phyloP scores from a whole-genome alignment of 2,329 filamentous ascomycete genomes.

The Pseudopyrenochaeta lycopersici region DNA sequence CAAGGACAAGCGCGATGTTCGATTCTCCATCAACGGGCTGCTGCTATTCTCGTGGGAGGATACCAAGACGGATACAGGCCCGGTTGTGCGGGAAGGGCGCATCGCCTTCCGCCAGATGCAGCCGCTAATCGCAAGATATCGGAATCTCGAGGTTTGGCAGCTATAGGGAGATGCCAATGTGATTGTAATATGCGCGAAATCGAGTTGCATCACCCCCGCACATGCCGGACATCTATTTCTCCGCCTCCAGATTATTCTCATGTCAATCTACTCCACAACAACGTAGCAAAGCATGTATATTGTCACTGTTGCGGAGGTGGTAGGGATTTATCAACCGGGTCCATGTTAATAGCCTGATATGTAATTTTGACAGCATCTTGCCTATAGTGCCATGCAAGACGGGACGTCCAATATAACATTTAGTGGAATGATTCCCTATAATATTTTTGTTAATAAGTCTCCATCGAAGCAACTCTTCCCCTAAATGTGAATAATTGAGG shows the following conservation, averaged over 20 bases:
- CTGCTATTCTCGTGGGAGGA: constrained; percentile 39
- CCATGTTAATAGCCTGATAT: neutral
- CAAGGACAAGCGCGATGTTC: constrained; percentile 40
- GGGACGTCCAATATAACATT: neutral
- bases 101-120: constrained; percentile 46
- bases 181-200: neutral
- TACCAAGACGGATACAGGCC: constrained; percentile 36
- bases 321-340: neutral
- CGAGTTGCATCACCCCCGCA: constrained; percentile 18
- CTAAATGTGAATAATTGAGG: neutral
- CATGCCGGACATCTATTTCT: constrained; percentile 16
- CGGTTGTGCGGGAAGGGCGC: constrained; percentile 31
- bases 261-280: neutral
- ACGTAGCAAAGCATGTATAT: neutral
- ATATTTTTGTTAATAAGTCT: no score
- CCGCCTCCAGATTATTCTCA: constrained; percentile 11
- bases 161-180: constrained; percentile 15
- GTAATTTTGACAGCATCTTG: neutral
- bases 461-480: no score
- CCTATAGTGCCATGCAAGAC: neutral
- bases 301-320: neutral
- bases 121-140: constrained; percentile 39
- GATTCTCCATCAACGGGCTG: constrained; percentile 40
- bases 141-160: constrained; percentile 45
- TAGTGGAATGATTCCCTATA: neutral